Percentiles rank a stretch among this genome's conserved stretches.
These are phyloP conservation scores for Leishmania braziliensis DNA, from an alignment of 208 protist species.

Conservation along the genomic window DNA sequence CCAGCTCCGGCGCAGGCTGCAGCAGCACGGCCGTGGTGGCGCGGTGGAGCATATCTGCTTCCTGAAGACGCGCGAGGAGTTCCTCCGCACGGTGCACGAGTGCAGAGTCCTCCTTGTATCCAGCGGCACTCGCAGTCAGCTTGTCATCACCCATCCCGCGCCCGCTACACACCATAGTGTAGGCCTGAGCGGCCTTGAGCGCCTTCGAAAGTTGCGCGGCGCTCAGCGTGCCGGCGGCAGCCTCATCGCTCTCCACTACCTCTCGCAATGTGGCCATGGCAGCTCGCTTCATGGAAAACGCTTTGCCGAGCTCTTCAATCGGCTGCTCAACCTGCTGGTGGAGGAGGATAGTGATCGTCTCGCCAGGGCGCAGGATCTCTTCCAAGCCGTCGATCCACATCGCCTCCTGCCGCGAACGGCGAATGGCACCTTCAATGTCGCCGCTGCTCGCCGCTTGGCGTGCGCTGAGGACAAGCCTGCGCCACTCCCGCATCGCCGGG, in stretches of 20 bases:
- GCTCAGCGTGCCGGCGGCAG: not conserved
- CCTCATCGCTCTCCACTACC: slow-evolving; percentile 25
- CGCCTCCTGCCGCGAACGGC: slow-evolving; percentile 36
- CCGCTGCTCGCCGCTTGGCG: slow-evolving; percentile 33
- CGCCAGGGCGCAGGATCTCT: slow-evolving; percentile 64
- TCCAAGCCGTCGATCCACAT: slow-evolving; percentile 49
- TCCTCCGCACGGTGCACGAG: slow-evolving; percentile 46
- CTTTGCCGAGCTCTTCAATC: slow-evolving; percentile 36
- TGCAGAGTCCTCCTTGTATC: slow-evolving; percentile 19
- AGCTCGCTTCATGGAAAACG: slow-evolving; percentile 28
- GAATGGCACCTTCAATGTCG: slow-evolving; percentile 44
- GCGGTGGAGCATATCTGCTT: slow-evolving; percentile 34
- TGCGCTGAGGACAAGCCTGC: slow-evolving; percentile 35
- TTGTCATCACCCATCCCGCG: not conserved
- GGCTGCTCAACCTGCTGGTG: slow-evolving; percentile 49
- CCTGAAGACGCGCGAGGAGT: slow-evolving; percentile 53
- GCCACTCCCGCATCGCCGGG: slow-evolving; percentile 68
- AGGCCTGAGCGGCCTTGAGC: slow-evolving; percentile 21
- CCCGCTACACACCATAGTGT: not conserved
- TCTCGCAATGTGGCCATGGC: slow-evolving; percentile 36
- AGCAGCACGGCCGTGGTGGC: slow-evolving; percentile 34
- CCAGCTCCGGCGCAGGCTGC: slow-evolving; percentile 32
- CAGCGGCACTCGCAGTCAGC: not conserved
- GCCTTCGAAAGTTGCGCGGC: slow-evolving; percentile 26
- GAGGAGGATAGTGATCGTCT: slow-evolving; percentile 60